Base-by-base conservation (phyloP, 805 yeast species). In the Metschnikowia hibisci region DNA sequence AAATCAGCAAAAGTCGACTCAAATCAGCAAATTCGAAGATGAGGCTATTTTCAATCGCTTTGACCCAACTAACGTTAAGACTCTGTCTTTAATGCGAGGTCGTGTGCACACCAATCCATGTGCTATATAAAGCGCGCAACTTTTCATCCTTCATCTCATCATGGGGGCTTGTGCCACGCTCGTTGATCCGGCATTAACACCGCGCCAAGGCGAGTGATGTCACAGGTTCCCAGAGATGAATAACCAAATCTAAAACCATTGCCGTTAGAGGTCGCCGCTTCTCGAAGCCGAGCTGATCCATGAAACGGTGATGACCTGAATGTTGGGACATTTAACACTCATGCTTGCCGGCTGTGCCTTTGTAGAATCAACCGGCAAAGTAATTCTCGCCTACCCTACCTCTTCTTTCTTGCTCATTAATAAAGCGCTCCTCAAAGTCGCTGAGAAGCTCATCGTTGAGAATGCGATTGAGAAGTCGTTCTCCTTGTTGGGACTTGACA, bases 231-330 rank as follows among this genome's bases (percentile, higher is more conserved):
- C 54, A 62, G 35, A 63, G 60, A 66, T 41, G 30, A 52, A 43
- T 38, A 46, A 38, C 66, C 93, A 82, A 80, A 87, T 82, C 84
- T 87, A 88, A 88, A 88, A 88, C 96, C 96, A 88, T 88, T 88
- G 96, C 90, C 80, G 87, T 83, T 82, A 65, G 89, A 87, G 96
- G 95, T 84, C 82, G 88, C 87, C 83, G 74, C 69, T 65, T 66
- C 57, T 60, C 55, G 45, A 56, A 54, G 63, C 74, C 75, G 66
- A 73, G 83, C 77, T 55, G 84, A 82, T 79, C 89, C 95, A 87
- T 87, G 95, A 87, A 83, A 81, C 75, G 86, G 90, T 84, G 96
- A 87, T 87, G 95, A 87, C 96, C 96, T 87, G 81, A 73, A 69
- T 82, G 65, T 74, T 85, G 91, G 80, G 63, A 85, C 87, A 85